Evolutionary conservation across 2,329 filamentous ascomycete genomes (phyloP), one percentile per base, ranked within the genome.

Genomic region (Furcasterigmium sp.): DNA sequence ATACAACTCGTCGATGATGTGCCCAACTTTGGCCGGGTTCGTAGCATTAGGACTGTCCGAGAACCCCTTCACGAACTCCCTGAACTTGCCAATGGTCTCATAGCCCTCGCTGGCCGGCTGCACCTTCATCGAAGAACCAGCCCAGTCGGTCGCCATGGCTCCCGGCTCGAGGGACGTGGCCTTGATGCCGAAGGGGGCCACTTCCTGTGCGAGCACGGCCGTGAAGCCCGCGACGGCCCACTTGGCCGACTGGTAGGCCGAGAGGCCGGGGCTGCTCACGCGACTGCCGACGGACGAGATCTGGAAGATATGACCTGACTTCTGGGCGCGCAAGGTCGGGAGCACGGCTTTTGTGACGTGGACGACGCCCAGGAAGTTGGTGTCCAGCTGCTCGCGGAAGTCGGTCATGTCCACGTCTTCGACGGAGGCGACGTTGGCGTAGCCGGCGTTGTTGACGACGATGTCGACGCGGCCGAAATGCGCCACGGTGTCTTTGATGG

Each of bases 391-490:
- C 38, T 41, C 43, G 41, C 48, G 46, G 46, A 46, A 50, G 30
- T 46, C 48, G 28, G 48, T 43, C 30, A 41, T 20, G 25, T 37
- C 44, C 13, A 43, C 48, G 14, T 46, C 41, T 32, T 50, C 48
- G 30, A 50, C 46, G 10, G 48, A 39, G 23, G 48, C 46, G 39
- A 26, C 39, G 41, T 46, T 43, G 21, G 43, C 45, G 11, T 44
- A 47, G 10, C 50, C 51, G 40, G 51, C 48, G 26, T 47, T 49
- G 17, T 49, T 49, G 37, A 52, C 45, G 25, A 53, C 45, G 8
- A 52, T 52, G n/a, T 51, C 46, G 13, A 51, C 46, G 41, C 51
- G 50, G 10, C 70, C 68, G 52, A 79, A 82, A 37, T 70, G 70
- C 4, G 67, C 58, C 3, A 61, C 25, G 0, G 68, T 68, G 17